Base-by-base conservation (phyloP, 1,139 yeast species). In the Kodamaea alishanica region DNA sequence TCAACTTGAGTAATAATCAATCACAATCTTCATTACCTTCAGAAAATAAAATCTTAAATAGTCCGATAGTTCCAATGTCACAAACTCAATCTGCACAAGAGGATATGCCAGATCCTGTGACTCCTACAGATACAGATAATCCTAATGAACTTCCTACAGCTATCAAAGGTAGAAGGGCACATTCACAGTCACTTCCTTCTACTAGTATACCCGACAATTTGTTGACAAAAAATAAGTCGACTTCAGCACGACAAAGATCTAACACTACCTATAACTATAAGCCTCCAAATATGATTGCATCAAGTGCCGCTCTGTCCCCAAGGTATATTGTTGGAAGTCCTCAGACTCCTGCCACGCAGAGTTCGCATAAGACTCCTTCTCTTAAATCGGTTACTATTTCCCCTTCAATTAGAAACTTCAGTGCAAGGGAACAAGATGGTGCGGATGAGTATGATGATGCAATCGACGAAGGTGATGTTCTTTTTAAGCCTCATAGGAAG, bases 301-400 rank as follows among this genome's bases (percentile, higher is more conserved):
- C 12, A 9, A 38, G 7, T 20, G 11, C 34, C 6, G 24, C 31
- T 11, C 12, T 23, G 8, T 28, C 41, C 3, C 38, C 38, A 8
- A 22, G 37, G 8, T n/a, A 30, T n/a, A 8, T 32, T 3, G 20
- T 12, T 9, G 15, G 46, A 10, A 30, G 38, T 11, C 48, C 48
- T 8, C 45, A 39, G 22, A 44, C 48, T 8, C 46, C 47, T 4
- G 8, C 37, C 20, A 30, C 34, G 29, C 34, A 11, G 30, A 20
- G 24, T 32, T 25, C 38, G 33, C 41, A 46, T 27, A 58, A 59
- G 38, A 56, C 70, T 2, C 66, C 70, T 6, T 65, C 71, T 2
- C 47, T 67, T 24, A 67, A 67, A 40, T 64, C 72, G 8, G 56
- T 67, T 26, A 65, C 72, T 3, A 67, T 67, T 6, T 66, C 73